These are phyloP conservation scores for Globisporangium sylvaticum DNA, from an alignment of 352 stramenopile species.

Conservation along the genomic window DNA sequence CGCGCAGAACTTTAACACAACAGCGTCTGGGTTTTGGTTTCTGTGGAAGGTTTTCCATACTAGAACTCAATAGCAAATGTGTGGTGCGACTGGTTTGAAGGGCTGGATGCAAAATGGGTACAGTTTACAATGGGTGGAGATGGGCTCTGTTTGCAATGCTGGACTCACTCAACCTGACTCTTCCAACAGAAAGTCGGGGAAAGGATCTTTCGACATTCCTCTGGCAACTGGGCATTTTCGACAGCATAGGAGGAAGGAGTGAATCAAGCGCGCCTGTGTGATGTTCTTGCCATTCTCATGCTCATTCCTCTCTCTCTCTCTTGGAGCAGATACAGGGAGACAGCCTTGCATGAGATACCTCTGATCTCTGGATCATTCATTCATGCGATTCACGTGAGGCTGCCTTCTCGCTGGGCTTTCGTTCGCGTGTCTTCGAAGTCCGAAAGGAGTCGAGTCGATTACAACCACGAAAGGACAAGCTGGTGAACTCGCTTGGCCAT, in stretches of 20 bases:
- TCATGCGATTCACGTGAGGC: background rate
- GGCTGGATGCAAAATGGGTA: background rate
- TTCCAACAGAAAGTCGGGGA: background rate
- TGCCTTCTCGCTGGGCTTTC: background rate
- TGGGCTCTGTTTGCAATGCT: background rate
- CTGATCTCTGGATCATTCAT: background rate
- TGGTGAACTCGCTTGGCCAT: background rate
- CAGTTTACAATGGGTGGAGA: background rate
- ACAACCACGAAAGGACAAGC: too few species aligned
- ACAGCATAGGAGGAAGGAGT: too few species aligned
- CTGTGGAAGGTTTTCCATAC: constrained; percentile 3
- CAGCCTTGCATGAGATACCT: background rate
- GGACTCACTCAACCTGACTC: background rate
- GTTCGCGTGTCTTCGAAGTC: background rate
- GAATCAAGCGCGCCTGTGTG: too few species aligned
- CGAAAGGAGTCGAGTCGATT: background rate
- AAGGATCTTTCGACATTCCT: background rate
- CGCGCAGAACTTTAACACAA: background rate
- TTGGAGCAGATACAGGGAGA: background rate
- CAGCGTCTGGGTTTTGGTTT: background rate
- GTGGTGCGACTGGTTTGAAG: background rate
- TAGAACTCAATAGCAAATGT: background rate
- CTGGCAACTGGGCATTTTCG: too few species aligned
- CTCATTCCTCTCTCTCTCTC: background rate
- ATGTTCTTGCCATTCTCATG: background rate